These are phyloP conservation scores for Arabidopsis arenosa DNA, from an alignment of 345 rosid species.

Conservation along the genomic window DNA sequence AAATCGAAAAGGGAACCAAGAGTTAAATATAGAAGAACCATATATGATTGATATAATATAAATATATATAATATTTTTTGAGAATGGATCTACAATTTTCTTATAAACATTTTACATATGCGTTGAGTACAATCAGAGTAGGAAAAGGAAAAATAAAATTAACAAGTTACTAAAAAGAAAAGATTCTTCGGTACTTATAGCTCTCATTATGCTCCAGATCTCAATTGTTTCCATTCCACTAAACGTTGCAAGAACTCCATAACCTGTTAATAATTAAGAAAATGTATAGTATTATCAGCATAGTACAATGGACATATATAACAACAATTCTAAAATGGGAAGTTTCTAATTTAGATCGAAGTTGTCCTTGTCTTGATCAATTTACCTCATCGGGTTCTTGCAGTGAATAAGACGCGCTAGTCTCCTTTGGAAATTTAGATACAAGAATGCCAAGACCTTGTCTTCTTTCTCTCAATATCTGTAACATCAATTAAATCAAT, in stretches of 20 bases:
- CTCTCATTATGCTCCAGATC: conserved; percentile 39
- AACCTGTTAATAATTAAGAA: conserved; percentile 50
- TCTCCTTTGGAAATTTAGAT: conserved; percentile 87
- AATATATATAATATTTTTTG: conserved; percentile 4
- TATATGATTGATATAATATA: too few species aligned
- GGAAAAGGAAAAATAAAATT: conserved; percentile 21
- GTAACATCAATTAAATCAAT: conserved; percentile 5
- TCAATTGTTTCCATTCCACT: conserved; percentile 63
- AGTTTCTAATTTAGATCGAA: conserved; percentile 1
- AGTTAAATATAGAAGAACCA: too few species aligned
- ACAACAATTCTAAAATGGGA: not conserved
- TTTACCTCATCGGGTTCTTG: conserved; percentile 75
- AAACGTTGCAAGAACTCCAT: conserved; percentile 73
- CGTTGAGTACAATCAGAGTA: conserved; percentile 26
- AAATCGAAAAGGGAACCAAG: too few species aligned
- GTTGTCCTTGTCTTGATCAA: not conserved
- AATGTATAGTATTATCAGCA: not conserved
- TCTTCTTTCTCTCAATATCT: conserved; percentile 75
- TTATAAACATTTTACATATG: conserved; percentile 28
- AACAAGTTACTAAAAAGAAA: conserved; percentile 23
- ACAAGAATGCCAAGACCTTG: conserved; percentile 96
- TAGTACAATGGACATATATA: not conserved
- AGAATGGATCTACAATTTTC: conserved; percentile 31
- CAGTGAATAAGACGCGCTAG: conserved; percentile 83
- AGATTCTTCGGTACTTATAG: conserved; percentile 25